Conservation (phyloP, 257 asterid species). For the Solanum bukasovii region DNA sequence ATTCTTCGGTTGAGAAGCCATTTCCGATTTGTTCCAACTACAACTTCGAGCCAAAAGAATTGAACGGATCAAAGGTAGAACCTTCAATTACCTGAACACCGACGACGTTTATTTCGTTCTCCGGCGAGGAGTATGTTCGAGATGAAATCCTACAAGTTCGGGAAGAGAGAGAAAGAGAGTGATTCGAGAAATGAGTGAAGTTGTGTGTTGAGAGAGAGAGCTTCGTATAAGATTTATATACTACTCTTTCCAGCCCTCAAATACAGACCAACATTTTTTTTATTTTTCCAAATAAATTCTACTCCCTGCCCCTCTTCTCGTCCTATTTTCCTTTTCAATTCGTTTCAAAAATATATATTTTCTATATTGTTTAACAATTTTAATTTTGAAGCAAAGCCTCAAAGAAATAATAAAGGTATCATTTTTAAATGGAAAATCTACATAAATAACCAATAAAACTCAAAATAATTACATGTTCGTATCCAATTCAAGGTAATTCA, state of each 20-base stretch:
- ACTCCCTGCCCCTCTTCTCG: background rate
- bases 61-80: background rate
- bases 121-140: background rate
- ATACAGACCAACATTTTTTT: conserved; percentile 28
- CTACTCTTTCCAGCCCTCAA: conserved; percentile 31
- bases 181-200: conserved; percentile 2
- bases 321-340: too few relatives aligned
- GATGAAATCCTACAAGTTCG: conserved; percentile 8
- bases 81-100: background rate
- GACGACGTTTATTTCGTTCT: background rate
- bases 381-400: too few relatives aligned
- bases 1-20: conserved; percentile 48
- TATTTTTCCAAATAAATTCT: background rate
- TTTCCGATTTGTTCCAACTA: conserved; percentile 15
- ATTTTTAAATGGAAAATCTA: too few relatives aligned
- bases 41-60: background rate
- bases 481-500: too few relatives aligned
- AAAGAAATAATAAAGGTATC: too few relatives aligned
- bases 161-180: background rate
- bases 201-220: background rate
- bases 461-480: too few relatives aligned
- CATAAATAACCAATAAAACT: too few relatives aligned
- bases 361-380: too few relatives aligned
- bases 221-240: conserved; percentile 6
- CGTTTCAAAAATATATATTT: too few relatives aligned